Evolutionary conservation across 2,329 filamentous ascomycete species (phyloP).

Genomic region (Xylaria hypoxylon): DNA sequence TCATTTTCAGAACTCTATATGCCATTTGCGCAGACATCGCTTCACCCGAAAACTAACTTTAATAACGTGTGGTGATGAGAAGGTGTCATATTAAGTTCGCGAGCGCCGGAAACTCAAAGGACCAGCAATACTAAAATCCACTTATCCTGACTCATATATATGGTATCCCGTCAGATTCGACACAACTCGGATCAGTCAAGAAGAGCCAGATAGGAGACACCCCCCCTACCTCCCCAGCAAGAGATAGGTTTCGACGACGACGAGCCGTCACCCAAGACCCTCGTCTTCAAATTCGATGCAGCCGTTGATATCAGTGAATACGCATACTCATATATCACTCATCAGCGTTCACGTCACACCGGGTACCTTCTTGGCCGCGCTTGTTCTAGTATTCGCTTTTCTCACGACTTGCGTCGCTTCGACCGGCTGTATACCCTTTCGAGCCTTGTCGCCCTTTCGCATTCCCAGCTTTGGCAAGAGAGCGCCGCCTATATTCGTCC

Average conservation of each 20-base stretch:
- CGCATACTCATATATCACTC: slow-evolving; percentile 71
- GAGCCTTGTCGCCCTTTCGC: slow-evolving; percentile 51
- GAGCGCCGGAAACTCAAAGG: slow-evolving; percentile 25
- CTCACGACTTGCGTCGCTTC: slow-evolving; percentile 61
- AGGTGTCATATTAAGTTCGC: slow-evolving; percentile 8
- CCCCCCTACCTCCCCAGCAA: background rate
- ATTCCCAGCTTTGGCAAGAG: slow-evolving; percentile 26
- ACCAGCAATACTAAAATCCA: slow-evolving; percentile 6
- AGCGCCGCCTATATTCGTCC: slow-evolving; percentile 17
- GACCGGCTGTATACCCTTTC: slow-evolving; percentile 52
- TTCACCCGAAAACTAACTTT: slow-evolving; percentile 15
- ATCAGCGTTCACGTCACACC: slow-evolving; percentile 69
- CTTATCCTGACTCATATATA: background rate
- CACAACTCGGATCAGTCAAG: background rate
- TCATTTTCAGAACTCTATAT: slow-evolving; percentile 7
- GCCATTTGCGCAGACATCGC: slow-evolving; percentile 11
- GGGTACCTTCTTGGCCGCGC: slow-evolving; percentile 66
- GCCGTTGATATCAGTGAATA: slow-evolving; percentile 70
- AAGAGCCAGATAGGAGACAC: background rate
- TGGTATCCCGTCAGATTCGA: slow-evolving; percentile 2
- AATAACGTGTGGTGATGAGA: slow-evolving; percentile 20
- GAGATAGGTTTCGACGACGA: slow-evolving; percentile 22
- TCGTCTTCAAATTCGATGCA: slow-evolving; percentile 59
- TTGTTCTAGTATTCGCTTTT: slow-evolving; percentile 64
- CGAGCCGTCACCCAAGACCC: slow-evolving; percentile 29